Conservation (phyloP, 1,284 basidiomycete genomes). For the Cystobasidium sp. region DNA sequence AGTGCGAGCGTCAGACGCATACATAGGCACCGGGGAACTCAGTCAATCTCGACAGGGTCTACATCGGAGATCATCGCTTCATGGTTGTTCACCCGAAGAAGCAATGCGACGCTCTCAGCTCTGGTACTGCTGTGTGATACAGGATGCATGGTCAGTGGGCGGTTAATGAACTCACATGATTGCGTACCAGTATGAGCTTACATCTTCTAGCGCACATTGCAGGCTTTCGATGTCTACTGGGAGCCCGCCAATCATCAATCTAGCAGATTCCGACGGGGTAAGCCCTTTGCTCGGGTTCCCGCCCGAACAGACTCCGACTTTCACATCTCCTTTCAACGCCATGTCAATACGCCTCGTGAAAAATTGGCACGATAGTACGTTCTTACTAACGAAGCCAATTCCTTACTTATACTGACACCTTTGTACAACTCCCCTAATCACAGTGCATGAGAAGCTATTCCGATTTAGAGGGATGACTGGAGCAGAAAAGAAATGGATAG, state of each 20-base stretch:
- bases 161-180: not conserved
- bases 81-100: not conserved
- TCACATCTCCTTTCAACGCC: constrained; percentile 13
- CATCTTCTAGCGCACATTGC: too few species aligned
- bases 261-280: constrained; percentile 1
- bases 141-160: constrained; percentile 24
- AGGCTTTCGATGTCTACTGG: constrained; percentile 24
- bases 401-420: too few species aligned
- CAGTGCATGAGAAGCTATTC: not conserved
- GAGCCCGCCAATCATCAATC: not conserved
- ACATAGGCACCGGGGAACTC: not conserved
- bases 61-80: constrained; percentile 12
- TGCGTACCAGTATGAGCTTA: not conserved
- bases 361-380: constrained; percentile 10
- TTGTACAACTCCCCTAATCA: too few species aligned
- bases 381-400: too few species aligned
- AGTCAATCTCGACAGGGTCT: constrained; percentile 7
- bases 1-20: not conserved
- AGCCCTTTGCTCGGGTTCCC: not conserved
- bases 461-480: not conserved
- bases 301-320: not conserved
- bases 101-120: constrained; percentile 20
- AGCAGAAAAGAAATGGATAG: not conserved
- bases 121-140: constrained; percentile 3
- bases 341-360: not conserved